Evolutionary conservation across 768 basidiomycete genomes (phyloP), one percentile per base, ranked within the genome.

Genomic region (Pleurotus ostreatus): DNA sequence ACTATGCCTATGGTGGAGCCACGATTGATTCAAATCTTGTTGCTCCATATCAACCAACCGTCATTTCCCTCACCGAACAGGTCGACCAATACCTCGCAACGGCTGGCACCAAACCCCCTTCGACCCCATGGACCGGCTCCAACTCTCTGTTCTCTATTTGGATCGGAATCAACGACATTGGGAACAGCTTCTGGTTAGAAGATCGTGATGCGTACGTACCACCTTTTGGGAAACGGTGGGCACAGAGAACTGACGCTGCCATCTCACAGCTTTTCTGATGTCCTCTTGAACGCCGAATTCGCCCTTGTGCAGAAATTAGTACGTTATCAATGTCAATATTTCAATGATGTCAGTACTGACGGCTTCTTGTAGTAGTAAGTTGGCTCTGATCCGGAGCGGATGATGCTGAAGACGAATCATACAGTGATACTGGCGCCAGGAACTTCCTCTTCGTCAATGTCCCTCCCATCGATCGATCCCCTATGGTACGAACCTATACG

Each of bases 121-220:
- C 67, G 2, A 76, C 80, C 1, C 76, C 79, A 0, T 89, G 86
- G 87, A 75, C 76, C 16, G 77, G 78, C 55, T 60, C 63, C 4
- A 81, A 87, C 61, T 63, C 84, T 52, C 61, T 88, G 45, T 88
- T 89, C 67, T 80, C 80, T 0, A 67, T 87, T 15, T 89, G 79
- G 78, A 86, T 89, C 56, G 86, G 87, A 1, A 83, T 89, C 60
- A 89, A 89, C 61, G 86, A 88, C 61, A 77, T 88, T 37, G 83
- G 80, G 23, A 80, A 80, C 60, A 82, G 78, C 51, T 84, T 74
- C 56, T 77, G 66, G 54, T 59, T 69, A 26, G 83, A 81, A 0
- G 74, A 79, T 61, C 74, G 80, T 16, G 66, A 61, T 49, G 78
- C 79, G 81, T 83, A 61, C 54, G 81, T 48, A n/a, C 11, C 8